These are phyloP conservation scores for Helicocarpus griseus DNA, from an alignment of 2,329 filamentous ascomycete genomes.

Conservation along the genomic window DNA sequence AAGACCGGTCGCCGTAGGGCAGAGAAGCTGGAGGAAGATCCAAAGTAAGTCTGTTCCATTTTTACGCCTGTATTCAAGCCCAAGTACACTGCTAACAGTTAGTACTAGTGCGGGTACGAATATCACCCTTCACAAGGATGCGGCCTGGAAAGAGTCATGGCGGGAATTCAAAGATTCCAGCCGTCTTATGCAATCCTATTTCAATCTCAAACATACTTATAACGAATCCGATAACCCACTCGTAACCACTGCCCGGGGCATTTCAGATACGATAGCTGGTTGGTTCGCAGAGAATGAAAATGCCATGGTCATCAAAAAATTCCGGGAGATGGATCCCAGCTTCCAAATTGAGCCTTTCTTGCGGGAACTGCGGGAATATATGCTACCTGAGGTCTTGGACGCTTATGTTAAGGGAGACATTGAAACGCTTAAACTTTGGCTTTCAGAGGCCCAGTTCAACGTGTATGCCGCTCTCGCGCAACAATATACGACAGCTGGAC, in stretches of 20 bases:
- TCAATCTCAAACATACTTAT: conserved; percentile 76
- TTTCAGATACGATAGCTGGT: conserved; percentile 83
- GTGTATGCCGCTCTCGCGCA: conserved; percentile 96
- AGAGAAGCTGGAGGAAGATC: conserved; percentile 69
- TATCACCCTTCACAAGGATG: conserved; percentile 90
- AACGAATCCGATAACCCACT: conserved; percentile 96
- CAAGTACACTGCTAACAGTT: conserved; percentile 20
- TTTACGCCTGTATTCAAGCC: conserved; percentile 10
- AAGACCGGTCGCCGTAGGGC: conserved; percentile 40
- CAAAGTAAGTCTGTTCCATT: conserved; percentile 56
- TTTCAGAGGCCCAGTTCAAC: conserved; percentile 90
- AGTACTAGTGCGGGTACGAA: conserved; percentile 74
- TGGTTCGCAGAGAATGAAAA: conserved; percentile 99
- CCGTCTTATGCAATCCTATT: conserved; percentile 78
- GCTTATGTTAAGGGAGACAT: conserved; percentile 95
- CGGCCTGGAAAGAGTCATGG: conserved; percentile 98
- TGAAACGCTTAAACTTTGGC: conserved; percentile 85
- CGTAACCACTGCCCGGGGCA: conserved; percentile 83
- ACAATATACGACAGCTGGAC: conserved; percentile 85
- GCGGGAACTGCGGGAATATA: conserved; percentile 93
- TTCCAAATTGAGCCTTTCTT: conserved; percentile 96
- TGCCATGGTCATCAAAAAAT: conserved; percentile 94
- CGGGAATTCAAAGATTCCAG: conserved; percentile 85
- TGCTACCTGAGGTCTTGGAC: conserved; percentile 91
- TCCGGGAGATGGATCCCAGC: conserved; percentile 85